Evolutionary conservation across 257 asterid genomes (phyloP), one percentile per base, ranked within the genome.

Genomic region (Przewalskia tangutica): DNA sequence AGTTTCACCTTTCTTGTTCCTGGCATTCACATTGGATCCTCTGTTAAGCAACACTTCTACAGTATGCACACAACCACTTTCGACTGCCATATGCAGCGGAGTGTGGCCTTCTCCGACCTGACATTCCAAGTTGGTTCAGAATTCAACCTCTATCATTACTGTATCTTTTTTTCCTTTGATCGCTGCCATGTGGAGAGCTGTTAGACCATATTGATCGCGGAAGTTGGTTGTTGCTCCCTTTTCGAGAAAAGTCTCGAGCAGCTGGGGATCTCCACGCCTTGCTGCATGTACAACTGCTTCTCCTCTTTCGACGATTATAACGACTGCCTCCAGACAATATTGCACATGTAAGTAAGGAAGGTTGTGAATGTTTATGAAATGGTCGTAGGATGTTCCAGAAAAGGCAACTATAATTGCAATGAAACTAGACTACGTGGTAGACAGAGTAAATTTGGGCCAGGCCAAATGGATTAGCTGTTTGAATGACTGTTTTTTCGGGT

Each of bases 51-150:
- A 86, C 83, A 89, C 85, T 76, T 91, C 89, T 12, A 93, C 97
- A 0, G 92, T 91, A 78, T 85, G 95, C 0, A 62, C 23, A 54
- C 85, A 86, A 48, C 97, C 97, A 16, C 97, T 92, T 86, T 91
- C 91, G 0, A 93, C 97, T 1, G 98, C 97, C 89, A 90, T 66
- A 81, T 94, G 97, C 83, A 94, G 85, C 0, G 98, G 92, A 2
- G 97, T 91, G 80, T 91, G 90, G 1, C 97, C 97, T 85, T 90
- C 93, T 10, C 42, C 75, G 14, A 92, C 98, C 81, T 12, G 90
- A 75, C 90, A 83, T 34, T 94, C 97, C 78, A 93, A 75, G 18
- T 89, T 83, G 5, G 98, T 97, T 5, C 98, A 97, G 44, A 84
- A 93, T 79, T 90, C 97, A 4, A 89, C 86, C 2, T 93, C 95